Evolutionary conservation across 2,329 filamentous ascomycete genomes (phyloP), one percentile per base, ranked within the genome.

Genomic region (Emergomyces africanus): DNA sequence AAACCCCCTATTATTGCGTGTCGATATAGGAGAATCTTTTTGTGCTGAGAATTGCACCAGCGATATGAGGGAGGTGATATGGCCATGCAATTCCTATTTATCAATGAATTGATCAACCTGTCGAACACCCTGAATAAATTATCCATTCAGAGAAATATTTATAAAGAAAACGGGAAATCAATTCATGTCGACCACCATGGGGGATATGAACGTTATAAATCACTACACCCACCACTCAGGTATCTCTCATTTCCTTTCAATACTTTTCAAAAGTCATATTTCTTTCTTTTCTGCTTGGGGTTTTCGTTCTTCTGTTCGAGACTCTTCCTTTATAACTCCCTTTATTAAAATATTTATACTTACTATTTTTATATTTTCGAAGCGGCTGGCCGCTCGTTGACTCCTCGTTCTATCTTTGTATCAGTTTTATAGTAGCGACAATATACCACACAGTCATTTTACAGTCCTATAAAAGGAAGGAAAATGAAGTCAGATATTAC

Each of bases 311-410:
- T 58, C 33, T 12, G 18, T 14, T 28, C 25, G 54, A 53, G 25
- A 50, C 30, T 30, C 14, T 57, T 39, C 41, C 25, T n/a, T n/a
- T n/a, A n/a, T n/a, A n/a, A n/a, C 35, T 57, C 54, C 42, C 18
- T 42, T 50, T 28, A 10, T n/a, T 33, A 49, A 39, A 10, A 28
- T 49, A 48, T 51, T 23, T 25, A 44, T 50, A 41, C 25, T n/a
- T n/a, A n/a, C n/a, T n/a, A n/a, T n/a, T n/a, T 25, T 60, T 49
- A 15, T 9, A 35, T 35, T 59, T 28, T 46, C 41, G 8, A 30
- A 59, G 57, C 49, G 57, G 57, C 57, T 59, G 57, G 57, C 46
- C 57, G 49, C 57, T 59, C 57, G 23, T 59, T 49, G 33, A 44
- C 33, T n/a, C n/a, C 5, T 54, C 28, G 50, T 8, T 54, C 50